Evolutionary conservation across 495 filamentous ascomycete genomes (phyloP).

Genomic region (Hyaloscypha bicolor): DNA sequence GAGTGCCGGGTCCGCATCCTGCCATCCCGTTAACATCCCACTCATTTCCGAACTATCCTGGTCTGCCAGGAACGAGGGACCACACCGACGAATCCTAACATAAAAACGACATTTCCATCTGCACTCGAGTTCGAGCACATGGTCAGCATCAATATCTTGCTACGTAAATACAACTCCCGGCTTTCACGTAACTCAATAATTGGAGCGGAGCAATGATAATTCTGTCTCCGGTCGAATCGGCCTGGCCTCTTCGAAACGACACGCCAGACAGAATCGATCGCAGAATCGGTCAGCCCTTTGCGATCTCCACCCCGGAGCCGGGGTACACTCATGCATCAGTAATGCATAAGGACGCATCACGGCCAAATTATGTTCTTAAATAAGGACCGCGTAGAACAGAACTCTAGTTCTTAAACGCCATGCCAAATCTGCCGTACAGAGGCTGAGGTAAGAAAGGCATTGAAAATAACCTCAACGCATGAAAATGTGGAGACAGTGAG

Average conservation of each 20-base stretch:
- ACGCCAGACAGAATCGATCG: constrained; percentile 1
- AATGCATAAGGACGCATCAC: constrained; percentile 10
- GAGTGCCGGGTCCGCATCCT: neutral
- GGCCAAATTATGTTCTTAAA: constrained; percentile 12
- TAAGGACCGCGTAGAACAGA: constrained; percentile 10
- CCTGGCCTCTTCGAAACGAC: constrained; percentile 2
- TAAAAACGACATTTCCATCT: neutral
- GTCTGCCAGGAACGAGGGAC: constrained; percentile 1
- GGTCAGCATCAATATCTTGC: neutral
- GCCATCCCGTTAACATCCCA: neutral
- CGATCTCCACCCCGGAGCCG: neutral
- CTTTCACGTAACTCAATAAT: neutral
- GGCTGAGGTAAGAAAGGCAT: neutral
- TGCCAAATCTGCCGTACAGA: neutral
- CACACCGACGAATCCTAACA: constrained; percentile 4
- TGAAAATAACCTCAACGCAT: constrained; percentile 6
- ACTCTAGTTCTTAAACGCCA: constrained; percentile 10
- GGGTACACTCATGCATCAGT: constrained; percentile 14
- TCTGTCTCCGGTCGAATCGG: neutral
- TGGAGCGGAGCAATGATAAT: neutral
- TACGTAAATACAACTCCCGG: neutral
- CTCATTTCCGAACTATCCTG: constrained; percentile 26
- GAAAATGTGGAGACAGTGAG: constrained; percentile 3
- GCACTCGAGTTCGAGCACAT: neutral
- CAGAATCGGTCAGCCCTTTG: neutral